Percentiles rank a stretch among this genome's conserved stretches.
phyloP scores from a whole-genome alignment of 768 basidiomycete genomes.

The Kwoniella mangroviensis region DNA sequence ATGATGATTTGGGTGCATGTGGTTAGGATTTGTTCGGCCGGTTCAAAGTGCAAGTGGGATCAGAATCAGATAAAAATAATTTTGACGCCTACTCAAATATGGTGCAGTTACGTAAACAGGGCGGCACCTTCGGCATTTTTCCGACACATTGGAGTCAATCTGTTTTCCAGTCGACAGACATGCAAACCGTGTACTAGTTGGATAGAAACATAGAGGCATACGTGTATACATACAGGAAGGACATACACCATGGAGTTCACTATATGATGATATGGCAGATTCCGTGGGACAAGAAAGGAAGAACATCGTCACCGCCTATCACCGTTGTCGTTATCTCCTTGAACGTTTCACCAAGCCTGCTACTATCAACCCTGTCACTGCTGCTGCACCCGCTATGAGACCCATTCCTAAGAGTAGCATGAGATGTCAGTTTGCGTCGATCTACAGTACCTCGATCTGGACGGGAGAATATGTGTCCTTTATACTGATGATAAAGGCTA shows the following conservation, averaged over 20 bases:
- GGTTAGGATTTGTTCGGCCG: constrained; percentile 28
- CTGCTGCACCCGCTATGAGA: constrained; percentile 85
- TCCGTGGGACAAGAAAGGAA: not conserved
- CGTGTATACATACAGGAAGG: not conserved
- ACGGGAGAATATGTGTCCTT: no score
- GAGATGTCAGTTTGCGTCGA: not conserved
- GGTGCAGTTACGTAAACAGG: not conserved
- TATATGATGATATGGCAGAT: not conserved
- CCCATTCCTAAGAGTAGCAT: constrained; percentile 72
- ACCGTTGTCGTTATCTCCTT: constrained; percentile 21
- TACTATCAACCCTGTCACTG: constrained; percentile 65
- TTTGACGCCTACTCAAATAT: not conserved
- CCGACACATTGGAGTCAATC: not conserved
- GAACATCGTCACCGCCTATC: not conserved
- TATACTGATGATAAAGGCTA: no score
- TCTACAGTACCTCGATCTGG: not conserved
- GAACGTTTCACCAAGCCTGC: constrained; percentile 51
- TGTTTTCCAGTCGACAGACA: not conserved
- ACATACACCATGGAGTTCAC: not conserved
- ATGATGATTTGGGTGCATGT: not conserved
- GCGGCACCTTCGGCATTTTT: constrained; percentile 11
- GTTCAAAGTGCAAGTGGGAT: not conserved
- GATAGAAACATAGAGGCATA: not conserved
- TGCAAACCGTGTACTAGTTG: not conserved
- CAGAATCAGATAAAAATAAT: not conserved